These are phyloP conservation scores for Umbelopsis sp. DNA, from an alignment of 192 early-diverging fungal genomes.

Conservation along the genomic window DNA sequence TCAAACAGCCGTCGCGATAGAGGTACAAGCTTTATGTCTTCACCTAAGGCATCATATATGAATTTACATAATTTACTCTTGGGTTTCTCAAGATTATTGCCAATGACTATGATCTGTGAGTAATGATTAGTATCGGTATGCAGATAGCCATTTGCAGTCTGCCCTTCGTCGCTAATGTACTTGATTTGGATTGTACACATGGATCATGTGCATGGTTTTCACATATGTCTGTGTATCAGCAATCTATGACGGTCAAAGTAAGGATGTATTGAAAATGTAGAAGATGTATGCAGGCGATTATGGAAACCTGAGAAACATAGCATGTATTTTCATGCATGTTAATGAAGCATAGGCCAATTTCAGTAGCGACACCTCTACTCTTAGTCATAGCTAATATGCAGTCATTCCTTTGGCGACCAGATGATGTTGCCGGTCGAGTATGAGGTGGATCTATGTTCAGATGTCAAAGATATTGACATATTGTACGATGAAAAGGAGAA, in stretches of 20 bases:
- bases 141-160: background rate
- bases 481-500: background rate
- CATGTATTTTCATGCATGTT: constrained; percentile 59
- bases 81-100: constrained; percentile 49
- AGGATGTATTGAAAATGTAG: background rate
- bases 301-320: constrained; percentile 59
- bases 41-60: constrained; percentile 31
- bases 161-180: constrained; percentile 33
- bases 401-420: background rate
- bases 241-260: constrained; percentile 39
- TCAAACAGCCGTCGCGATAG: background rate
- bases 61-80: constrained; percentile 52
- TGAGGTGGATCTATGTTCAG: background rate
- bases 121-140: constrained; percentile 21
- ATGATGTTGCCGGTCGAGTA: background rate
- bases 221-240: constrained; percentile 65
- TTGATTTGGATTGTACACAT: constrained; percentile 56
- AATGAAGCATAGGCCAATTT: constrained; percentile 48
- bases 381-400: constrained; percentile 50
- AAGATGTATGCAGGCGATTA: background rate
- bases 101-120: constrained; percentile 44
- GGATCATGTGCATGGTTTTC: constrained; percentile 62
- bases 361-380: constrained; percentile 54
- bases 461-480: background rate
- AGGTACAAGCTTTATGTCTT: constrained; percentile 24